These are phyloP conservation scores for Aureobasidium pullulans DNA, from an alignment of 2,329 filamentous ascomycete genomes.

Conservation along the genomic window DNA sequence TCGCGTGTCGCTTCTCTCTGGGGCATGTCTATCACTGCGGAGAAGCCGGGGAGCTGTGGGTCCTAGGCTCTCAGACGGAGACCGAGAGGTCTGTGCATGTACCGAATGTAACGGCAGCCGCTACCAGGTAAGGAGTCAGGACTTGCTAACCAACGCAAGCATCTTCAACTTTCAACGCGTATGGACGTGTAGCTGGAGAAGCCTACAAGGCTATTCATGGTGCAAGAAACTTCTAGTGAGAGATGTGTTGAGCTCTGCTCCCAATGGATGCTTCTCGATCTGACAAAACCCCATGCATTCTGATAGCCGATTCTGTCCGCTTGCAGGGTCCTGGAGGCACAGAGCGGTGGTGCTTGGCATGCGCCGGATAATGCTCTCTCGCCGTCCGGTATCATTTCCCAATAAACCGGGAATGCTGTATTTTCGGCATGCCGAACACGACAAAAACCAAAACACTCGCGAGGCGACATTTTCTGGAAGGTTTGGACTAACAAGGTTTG, in stretches of 20 bases:
- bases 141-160: not conserved
- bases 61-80: not conserved
- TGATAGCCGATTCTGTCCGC: too few relatives aligned
- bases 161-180: not conserved
- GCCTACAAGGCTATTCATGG: too few relatives aligned
- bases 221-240: too few relatives aligned
- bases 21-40: constrained; percentile 4
- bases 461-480: not conserved
- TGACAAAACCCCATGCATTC: too few relatives aligned
- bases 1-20: not conserved
- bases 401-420: not conserved
- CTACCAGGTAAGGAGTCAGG: not conserved
- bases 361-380: too few relatives aligned
- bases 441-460: not conserved
- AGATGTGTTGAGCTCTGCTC: too few relatives aligned
- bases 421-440: constrained; percentile 8
- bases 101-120: not conserved
- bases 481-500: not conserved
- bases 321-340: too few relatives aligned
- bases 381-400: too few relatives aligned
- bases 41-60: not conserved
- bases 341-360: too few relatives aligned
- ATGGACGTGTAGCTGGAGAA: too few relatives aligned
- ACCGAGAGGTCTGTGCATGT: not conserved
- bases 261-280: too few relatives aligned